These are phyloP conservation scores for Leucoagaricus sp. DNA, from an alignment of 1,284 basidiomycete genomes.

Conservation along the genomic window DNA sequence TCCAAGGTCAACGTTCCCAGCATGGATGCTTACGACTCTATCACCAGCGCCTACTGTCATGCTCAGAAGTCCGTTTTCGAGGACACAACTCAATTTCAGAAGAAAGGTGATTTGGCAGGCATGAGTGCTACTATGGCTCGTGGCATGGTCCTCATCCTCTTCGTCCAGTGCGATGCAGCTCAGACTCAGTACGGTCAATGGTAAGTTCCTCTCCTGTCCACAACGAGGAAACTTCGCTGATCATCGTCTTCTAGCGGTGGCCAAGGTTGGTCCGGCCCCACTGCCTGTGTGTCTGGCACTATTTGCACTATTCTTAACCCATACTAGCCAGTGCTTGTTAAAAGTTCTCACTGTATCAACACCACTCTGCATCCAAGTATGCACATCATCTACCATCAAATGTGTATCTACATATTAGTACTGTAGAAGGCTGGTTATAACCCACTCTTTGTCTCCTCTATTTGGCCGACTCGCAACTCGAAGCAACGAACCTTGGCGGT, in stretches of 20 bases:
- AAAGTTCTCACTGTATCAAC: not conserved
- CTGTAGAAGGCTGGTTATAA: not conserved
- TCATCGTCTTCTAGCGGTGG: constrained; percentile 9
- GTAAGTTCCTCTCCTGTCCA: constrained; percentile 17
- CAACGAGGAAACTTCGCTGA: not conserved
- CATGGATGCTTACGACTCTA: constrained; percentile 15
- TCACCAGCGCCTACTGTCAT: constrained; percentile 16
- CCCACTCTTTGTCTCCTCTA: not conserved
- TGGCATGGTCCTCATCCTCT: constrained; percentile 19
- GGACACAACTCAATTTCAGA: constrained; percentile 14
- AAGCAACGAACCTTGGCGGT: too few relatives aligned
- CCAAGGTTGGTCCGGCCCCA: constrained; percentile 17
- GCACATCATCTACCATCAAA: not conserved
- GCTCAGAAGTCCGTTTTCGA: constrained; percentile 14
- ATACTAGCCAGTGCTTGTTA: constrained; percentile 19
- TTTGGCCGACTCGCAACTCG: not conserved
- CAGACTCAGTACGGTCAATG: constrained; percentile 30
- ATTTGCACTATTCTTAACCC: constrained; percentile 14
- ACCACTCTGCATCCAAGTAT: not conserved
- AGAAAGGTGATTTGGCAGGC: constrained; percentile 13
- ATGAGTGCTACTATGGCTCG: constrained; percentile 16
- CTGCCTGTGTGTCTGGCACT: constrained; percentile 12
- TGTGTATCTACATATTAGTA: not conserved
- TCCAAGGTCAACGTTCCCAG: constrained; percentile 15
- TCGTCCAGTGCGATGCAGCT: constrained; percentile 9